phyloP scores from a whole-genome alignment of 78 protist species.

The Chrysochromulina parva region DNA sequence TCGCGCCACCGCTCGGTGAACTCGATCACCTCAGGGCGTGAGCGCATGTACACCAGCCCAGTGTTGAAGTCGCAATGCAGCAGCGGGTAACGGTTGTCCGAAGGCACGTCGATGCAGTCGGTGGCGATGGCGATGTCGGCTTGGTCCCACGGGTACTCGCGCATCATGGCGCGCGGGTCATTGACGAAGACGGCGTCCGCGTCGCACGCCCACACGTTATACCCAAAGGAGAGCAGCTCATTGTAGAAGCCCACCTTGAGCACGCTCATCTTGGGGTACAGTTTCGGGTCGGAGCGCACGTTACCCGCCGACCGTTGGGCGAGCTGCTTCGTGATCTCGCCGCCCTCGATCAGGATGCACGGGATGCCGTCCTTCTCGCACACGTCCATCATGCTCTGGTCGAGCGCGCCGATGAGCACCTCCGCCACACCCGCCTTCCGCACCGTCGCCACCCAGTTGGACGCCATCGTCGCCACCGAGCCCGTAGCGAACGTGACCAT shows the following conservation, averaged over 20 bases:
- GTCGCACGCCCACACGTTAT: conserved; percentile 23
- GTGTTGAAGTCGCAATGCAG: conserved; percentile 30
- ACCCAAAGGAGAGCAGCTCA: background rate
- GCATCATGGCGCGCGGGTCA: conserved; percentile 1
- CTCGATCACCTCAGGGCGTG: background rate
- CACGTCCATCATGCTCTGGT: background rate
- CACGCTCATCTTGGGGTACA: conserved; percentile 11
- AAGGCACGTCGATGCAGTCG: conserved; percentile 14
- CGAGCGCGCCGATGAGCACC: conserved; percentile 1
- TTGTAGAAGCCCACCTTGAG: conserved; percentile 27
- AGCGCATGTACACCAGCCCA: conserved; percentile 12
- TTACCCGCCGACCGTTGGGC: background rate
- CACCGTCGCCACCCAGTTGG: background rate
- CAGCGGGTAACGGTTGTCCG: background rate
- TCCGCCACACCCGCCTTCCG: too few relatives aligned
- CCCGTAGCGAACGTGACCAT: conserved; percentile 17
- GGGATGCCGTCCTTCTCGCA: background rate
- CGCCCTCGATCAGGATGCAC: conserved; percentile 14
- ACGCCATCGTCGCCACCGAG: conserved; percentile 15
- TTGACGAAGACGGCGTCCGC: conserved; percentile 10
- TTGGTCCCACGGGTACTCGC: background rate
- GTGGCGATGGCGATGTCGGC: conserved; percentile 24
- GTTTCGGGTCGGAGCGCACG: conserved; percentile 5
- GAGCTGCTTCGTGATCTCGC: background rate
- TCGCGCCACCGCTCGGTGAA: background rate